Conservation (phyloP, 2,329 filamentous ascomycete species). For the Eurotiales sp. region DNA sequence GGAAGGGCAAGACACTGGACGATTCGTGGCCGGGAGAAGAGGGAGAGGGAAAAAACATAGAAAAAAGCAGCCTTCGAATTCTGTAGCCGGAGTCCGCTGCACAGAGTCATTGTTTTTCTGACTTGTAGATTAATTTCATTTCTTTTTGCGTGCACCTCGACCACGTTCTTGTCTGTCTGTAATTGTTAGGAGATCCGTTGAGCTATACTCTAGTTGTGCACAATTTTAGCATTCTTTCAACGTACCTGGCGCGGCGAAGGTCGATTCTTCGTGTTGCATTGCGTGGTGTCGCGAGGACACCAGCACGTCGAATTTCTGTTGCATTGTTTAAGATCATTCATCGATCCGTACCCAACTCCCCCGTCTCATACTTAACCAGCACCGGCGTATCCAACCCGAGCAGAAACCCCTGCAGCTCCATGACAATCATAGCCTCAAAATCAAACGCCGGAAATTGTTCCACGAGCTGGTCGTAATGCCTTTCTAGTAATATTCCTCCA, state of each 20-base stretch:
- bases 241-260: too few species aligned
- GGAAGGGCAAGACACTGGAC: neutral
- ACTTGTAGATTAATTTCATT: neutral
- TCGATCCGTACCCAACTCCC: conserved; percentile 22
- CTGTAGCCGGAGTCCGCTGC: neutral
- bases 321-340: too few species aligned
- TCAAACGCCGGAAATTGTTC: conserved; percentile 27
- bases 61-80: neutral
- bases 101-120: neutral
- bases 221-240: too few species aligned
- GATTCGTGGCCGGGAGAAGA: too few species aligned
- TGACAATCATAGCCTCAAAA: conserved; percentile 39
- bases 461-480: conserved; percentile 1
- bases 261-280: too few species aligned
- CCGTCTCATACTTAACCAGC: conserved; percentile 52
- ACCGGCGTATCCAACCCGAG: conserved; percentile 44
- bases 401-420: conserved; percentile 44
- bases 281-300: too few species aligned
- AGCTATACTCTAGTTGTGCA: too few species aligned
- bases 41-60: neutral
- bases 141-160: neutral
- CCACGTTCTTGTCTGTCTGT: neutral
- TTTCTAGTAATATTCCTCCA: neutral
- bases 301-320: too few species aligned
- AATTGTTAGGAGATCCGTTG: too few species aligned